Evolutionary conservation across 2,329 filamentous ascomycete species (phyloP), one percentile per base, ranked within the genome.

Genomic region (Blastomyces emzantsi): DNA sequence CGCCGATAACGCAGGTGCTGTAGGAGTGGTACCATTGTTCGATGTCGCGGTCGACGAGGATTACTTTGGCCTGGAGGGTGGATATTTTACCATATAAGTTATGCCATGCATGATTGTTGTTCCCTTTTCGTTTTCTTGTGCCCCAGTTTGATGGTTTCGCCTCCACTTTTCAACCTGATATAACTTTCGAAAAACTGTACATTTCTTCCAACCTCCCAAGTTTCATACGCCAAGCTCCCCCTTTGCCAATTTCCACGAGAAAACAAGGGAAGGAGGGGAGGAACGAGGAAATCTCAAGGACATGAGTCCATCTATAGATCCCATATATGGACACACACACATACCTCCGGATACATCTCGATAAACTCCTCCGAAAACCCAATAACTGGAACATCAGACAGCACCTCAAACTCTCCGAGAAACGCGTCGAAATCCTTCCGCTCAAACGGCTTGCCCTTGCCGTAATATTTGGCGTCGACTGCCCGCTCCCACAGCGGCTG

Each of bases 341-440:
- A n/a, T 61, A 61, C 59, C 9, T 61, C 59, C 22, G 59, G 59
- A 52, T 51, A 61, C 59, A 61, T 61, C 43, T 51, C 19, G 8
- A 61, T n/a, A 49, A 61, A 52, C 59, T 61, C 59, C 45, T 61
- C 59, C 43, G 59, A 36, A 52, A 61, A 61, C 45, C 30, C 59
- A 51, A 61, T 61, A 19, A 13, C 59, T 25, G 59, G 59, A 22
- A 61, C 13, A 22, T 61, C 59, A 15, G 59, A 61, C 22, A 61
- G 13, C 15, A 61, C 59, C 2, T 11, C 43, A 61, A 61, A 61
- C 15, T 61, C 59, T 7, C 43, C 45, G 13, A 61, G 25, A 15
- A 61, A 51, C 30, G 43, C 43, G 30, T 61, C 45, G 28, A 51
- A 61, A n/a, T 61, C 45, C 59, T 61, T 45, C 0, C 33, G n/a